A percentile compares a stretch with the other conserved stretches of the same genome.
Conservation (phyloP, 1,284 basidiomycete genomes). For the Ustilago lituana region DNA sequence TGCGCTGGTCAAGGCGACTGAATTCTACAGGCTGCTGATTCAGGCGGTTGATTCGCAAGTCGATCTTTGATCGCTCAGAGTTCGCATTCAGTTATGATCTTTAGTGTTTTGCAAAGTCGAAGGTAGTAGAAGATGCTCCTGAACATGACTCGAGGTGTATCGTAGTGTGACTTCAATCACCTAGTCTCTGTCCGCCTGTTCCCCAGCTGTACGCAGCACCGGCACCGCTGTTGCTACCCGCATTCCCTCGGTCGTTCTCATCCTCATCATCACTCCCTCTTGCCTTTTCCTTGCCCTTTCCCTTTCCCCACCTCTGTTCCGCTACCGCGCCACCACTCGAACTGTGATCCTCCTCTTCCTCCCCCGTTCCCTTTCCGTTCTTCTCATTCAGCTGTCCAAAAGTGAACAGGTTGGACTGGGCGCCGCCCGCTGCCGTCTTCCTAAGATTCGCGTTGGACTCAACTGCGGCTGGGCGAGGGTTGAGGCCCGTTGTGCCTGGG, state of each 20-base stretch:
- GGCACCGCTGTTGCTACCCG: background rate
- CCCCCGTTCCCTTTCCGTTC: background rate
- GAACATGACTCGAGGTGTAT: too few species aligned
- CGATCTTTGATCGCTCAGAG: slow-evolving; percentile 5
- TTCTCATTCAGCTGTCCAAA: slow-evolving; percentile 38
- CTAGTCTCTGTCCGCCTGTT: slow-evolving; percentile 13
- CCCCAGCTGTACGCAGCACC: slow-evolving; percentile 23
- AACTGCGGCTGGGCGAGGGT: slow-evolving; percentile 11
- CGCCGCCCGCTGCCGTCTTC: slow-evolving; percentile 23
- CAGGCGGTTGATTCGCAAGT: slow-evolving; percentile 63
- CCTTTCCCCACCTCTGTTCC: slow-evolving; percentile 35
- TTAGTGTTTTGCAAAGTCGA: too few species aligned
- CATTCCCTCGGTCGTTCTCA: too few species aligned
- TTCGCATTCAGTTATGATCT: too few species aligned
- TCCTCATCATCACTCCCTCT: slow-evolving; percentile 33
- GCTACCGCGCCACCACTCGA: slow-evolving; percentile 51
- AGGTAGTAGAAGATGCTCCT: too few species aligned
- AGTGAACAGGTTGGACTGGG: slow-evolving; percentile 27
- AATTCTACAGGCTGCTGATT: slow-evolving; percentile 71
- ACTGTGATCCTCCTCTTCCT: slow-evolving; percentile 40
- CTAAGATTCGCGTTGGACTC: slow-evolving; percentile 17
- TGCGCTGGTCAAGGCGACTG: slow-evolving; percentile 69
- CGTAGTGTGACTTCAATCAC: slow-evolving; percentile 11
- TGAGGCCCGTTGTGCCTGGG: slow-evolving; percentile 25
- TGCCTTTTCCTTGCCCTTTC: slow-evolving; percentile 22